Evolutionary conservation across 2,329 filamentous ascomycete species (phyloP), one percentile per base, ranked within the genome.

Genomic region (Ascochyta fabae): DNA sequence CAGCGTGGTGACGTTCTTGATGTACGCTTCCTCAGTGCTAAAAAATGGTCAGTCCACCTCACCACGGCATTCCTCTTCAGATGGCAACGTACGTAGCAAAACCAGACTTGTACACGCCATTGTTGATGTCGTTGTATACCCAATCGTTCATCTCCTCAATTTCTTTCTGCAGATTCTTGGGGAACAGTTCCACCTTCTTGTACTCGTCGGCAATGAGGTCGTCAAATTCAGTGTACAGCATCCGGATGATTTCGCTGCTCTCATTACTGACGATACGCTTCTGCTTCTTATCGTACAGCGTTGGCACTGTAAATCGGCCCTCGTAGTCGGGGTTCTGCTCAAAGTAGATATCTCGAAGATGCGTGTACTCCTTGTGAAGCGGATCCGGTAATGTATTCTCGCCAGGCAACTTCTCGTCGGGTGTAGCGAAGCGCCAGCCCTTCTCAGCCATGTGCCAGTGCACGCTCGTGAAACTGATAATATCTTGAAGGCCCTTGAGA

Each of bases 161-260:
- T 4, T 78, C 65, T 29, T 75, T 70, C 48, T 75, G 66, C 47
- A 83, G 62, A 6, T 78, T 70, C 55, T 77, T 66, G 0, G 81
- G 81, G 31, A 81, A 73, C 5, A 82, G 69, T 45, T 81, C 79
- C 1, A 82, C 47, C 1, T 72, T 68, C 57, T 73, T 77, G 65
- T 78, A 77, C 62, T 80, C 71, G 6, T 77, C 75, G 2, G 75
- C 75, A n/a, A 83, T 63, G 23, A 81, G 43, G 35, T 77, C 70
- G 54, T 98, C 88, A 72, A 98, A 98, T 74, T 86, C 90, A 38
- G 83, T 83, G 72, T 90, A 90, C 59, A 97, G 81, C 90, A 96
- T 96, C 71, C 93, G 88, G 74, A 96, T 87, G 73, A 97, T 96
- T 79, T 97, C 93, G 64, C 88, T 88, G 75, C 89, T 92, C 83